A percentile compares a stretch with the other conserved stretches of the same genome.
These are phyloP conservation scores for Uronychia binucleata DNA, from an alignment of 73 alveolate genomes.

Conservation along the genomic window DNA sequence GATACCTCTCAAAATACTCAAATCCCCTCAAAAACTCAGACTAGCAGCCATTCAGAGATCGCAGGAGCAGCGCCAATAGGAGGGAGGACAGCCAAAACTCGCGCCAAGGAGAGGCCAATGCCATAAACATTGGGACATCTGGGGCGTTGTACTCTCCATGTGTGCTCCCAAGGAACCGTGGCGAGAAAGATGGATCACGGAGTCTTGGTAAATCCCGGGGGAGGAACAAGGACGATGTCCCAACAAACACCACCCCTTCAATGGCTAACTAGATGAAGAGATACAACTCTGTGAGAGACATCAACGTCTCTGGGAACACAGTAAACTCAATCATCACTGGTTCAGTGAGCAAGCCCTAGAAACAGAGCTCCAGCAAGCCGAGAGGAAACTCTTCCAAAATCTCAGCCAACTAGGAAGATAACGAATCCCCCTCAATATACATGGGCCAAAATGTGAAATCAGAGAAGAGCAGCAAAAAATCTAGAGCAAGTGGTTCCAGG, in stretches of 20 bases:
- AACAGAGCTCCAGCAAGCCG: background rate
- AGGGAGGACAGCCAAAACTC: background rate
- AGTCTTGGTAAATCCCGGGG: background rate
- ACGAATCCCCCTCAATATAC: background rate
- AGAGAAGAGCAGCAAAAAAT: background rate
- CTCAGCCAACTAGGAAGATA: background rate
- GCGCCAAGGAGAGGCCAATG: background rate
- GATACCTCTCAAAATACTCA: background rate
- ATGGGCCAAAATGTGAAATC: background rate
- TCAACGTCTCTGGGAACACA: background rate
- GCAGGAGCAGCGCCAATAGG: background rate
- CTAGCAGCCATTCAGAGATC: background rate
- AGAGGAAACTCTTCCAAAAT: background rate
- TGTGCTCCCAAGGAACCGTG: background rate
- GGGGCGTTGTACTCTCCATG: background rate
- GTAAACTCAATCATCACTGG: too few relatives aligned
- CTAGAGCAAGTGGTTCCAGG: background rate
- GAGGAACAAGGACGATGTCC: background rate
- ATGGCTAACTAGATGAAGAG: background rate
- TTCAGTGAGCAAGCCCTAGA: too few relatives aligned
- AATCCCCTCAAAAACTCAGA: background rate
- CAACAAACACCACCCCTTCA: background rate
- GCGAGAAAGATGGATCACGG: background rate
- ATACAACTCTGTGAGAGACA: background rate
- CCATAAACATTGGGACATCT: background rate